Evolutionary conservation across 164 flowering plant genomes (phyloP).

Genomic region (Vitis amurensis): DNA sequence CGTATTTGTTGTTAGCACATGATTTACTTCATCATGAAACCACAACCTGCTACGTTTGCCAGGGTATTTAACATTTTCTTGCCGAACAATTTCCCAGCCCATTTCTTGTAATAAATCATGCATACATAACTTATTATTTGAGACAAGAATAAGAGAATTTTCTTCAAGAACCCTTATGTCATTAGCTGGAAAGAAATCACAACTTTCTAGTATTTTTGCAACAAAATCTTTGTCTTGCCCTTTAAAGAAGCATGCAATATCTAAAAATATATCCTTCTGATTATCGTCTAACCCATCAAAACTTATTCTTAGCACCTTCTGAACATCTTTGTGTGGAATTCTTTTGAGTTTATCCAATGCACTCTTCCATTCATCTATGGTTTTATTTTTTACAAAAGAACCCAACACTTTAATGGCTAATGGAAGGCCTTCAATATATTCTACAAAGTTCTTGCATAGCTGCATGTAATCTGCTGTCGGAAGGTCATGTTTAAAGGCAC

Average conservation of each 20-base stretch:
- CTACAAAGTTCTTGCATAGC: not conserved
- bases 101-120: conserved; percentile 4
- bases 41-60: conserved; percentile 6
- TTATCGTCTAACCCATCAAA: not conserved
- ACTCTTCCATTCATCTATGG: not conserved
- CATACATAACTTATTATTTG: conserved; percentile 1
- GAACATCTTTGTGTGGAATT: not conserved
- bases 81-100: conserved; percentile 1
- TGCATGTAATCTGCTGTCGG: not conserved
- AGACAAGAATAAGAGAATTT: not conserved
- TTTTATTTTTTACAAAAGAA: not conserved
- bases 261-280: not conserved
- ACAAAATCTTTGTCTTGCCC: conserved; percentile 3
- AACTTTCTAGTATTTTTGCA: not conserved
- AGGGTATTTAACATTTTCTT: not conserved
- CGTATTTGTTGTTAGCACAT: conserved; percentile 6
- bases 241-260: conserved; percentile 2
- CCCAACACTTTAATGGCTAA: conserved; percentile 5
- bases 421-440: not conserved
- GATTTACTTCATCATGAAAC: not conserved
- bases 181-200: not conserved
- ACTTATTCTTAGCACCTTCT: not conserved
- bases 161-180: not conserved
- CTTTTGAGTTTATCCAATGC: not conserved
- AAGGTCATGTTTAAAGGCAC: not conserved